Evolutionary conservation across 371 early-diverging fungal species (phyloP).

Genomic region (Capillidium rhysosporum): DNA sequence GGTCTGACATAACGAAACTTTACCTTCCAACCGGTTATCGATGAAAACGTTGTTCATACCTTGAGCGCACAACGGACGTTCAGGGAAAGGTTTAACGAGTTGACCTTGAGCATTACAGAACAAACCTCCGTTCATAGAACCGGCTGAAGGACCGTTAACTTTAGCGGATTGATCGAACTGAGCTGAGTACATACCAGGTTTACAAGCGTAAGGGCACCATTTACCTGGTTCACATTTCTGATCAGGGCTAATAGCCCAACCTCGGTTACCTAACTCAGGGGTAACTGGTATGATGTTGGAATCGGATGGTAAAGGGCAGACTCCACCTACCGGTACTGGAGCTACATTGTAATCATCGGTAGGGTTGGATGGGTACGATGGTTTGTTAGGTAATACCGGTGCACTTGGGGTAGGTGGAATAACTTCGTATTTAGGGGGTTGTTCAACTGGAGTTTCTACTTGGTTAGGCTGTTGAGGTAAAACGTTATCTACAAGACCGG

Average conservation of each 20-base stretch:
- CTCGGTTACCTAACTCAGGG: slow-evolving; percentile 11
- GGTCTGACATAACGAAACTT: slow-evolving; percentile 2
- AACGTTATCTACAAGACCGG: no score
- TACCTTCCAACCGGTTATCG: neutral
- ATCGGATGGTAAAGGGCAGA: slow-evolving; percentile 5
- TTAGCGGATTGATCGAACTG: slow-evolving; percentile 1
- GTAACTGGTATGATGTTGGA: slow-evolving; percentile 16
- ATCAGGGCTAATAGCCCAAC: slow-evolving; percentile 17
- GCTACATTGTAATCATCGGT: no score
- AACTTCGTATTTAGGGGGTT: no score
- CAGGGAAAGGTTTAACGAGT: neutral
- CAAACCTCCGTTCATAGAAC: slow-evolving; percentile 1
- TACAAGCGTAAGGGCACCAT: slow-evolving; percentile 5
- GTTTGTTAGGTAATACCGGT: no score
- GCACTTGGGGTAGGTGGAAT: no score
- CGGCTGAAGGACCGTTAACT: neutral
- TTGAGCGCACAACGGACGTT: neutral
- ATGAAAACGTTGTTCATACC: neutral
- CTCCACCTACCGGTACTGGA: neutral
- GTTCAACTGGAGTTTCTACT: no score
- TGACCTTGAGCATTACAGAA: neutral
- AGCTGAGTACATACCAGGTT: neutral
- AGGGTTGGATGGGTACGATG: no score
- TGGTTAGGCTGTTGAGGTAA: no score
- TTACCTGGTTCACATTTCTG: neutral